Percentiles rank a stretch among this genome's conserved stretches.
Evolutionary conservation across 306 rosid species (phyloP).

Genomic region (Trichosanthes truncata): DNA sequence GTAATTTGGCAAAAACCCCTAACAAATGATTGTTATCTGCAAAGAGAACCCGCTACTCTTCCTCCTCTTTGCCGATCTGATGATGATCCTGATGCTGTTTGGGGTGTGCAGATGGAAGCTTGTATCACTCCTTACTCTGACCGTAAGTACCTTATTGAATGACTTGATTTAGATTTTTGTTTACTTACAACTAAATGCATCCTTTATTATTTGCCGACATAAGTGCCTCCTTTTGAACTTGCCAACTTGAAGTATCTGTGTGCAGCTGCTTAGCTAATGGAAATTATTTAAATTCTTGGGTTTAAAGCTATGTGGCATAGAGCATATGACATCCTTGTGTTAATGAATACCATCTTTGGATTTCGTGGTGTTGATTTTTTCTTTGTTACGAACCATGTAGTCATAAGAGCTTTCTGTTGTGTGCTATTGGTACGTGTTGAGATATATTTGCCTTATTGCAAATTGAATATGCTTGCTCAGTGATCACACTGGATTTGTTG

Average conservation of each 20-base stretch:
- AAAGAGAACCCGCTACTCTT: slow-evolving; percentile 65
- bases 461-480: background rate
- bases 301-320: background rate
- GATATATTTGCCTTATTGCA: background rate
- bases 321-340: background rate
- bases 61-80: slow-evolving; percentile 89
- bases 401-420: background rate
- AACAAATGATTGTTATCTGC: slow-evolving; percentile 76
- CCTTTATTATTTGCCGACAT: background rate
- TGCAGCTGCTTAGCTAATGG: background rate
- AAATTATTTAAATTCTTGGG: background rate
- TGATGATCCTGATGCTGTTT: slow-evolving; percentile 74
- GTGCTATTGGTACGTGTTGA: background rate
- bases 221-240: background rate
- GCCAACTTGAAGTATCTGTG: background rate
- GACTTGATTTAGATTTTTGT: slow-evolving; percentile 8
- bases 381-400: background rate
- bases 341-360: background rate
- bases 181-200: background rate
- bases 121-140: slow-evolving; percentile 78
- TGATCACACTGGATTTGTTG: slow-evolving; percentile 19
- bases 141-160: slow-evolving; percentile 41
- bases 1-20: slow-evolving; percentile 93
- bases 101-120: slow-evolving; percentile 86
- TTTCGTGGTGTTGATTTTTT: background rate